Evolutionary conservation across 2,329 filamentous ascomycete species (phyloP), one percentile per base, ranked within the genome.

Genomic region (Aspergillus vadensis): DNA sequence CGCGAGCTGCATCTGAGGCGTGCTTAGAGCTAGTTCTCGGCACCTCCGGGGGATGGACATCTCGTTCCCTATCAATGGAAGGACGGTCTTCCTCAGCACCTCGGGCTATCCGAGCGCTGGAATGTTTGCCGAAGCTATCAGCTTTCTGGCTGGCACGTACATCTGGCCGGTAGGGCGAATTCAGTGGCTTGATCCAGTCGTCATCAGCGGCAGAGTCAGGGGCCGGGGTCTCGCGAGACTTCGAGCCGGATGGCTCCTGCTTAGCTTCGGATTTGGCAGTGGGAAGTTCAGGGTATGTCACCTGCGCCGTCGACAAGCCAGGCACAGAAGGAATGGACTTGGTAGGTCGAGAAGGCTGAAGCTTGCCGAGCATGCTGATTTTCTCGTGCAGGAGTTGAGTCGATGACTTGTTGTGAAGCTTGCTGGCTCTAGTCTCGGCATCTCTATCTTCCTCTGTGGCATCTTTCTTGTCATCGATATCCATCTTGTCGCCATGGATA

Each of bases 351-450:
- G 77, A 71, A 67, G 81, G 72, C 56, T 80, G 79, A 62, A 83
- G 78, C 76, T 88, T 81, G 38, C 84, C 85, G 41, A 90, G 82
- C 82, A 88, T 85, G 63, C 88, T 96, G 69, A 99, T 98, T 69
- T 93, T 92, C 69, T 98, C 94, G 66, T 97, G 92, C 15, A 99
- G 82, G 47, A 91, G 85, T 74, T 98, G 93, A 0, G 95, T 97
- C n/a, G 95, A 96, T 0, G 92, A 93, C 74, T 96, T 96, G 76
- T 88, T 92, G 70, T 94, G 89, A 2, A 84, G 76, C 66, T 82
- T 85, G 5, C 84, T 82, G 30, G 82, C 81, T 47, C 83, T 83
- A 1, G 77, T 74, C 15, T 81, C 77, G 8, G 74, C 74, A 41
- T 82, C 81, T 1, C 80, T 78, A 23, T 86, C 83, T 32, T 80